Base-by-base conservation (phyloP, 2,329 filamentous ascomycete genomes). In the Pestalotiopsis sp. region DNA sequence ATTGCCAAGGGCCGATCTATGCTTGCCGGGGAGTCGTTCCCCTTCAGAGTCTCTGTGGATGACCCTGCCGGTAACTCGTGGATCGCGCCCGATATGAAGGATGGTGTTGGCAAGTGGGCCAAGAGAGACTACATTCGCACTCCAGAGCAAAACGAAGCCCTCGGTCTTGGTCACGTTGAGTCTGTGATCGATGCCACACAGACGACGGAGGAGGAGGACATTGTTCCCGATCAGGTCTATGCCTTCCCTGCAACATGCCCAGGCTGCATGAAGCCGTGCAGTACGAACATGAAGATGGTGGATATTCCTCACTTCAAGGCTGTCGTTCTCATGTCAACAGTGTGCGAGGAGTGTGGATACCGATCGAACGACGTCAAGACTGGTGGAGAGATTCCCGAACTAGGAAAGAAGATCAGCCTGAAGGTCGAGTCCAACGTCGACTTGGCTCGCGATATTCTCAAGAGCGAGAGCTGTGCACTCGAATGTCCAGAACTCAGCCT, bases 291-390 rank as follows among this genome's bases (percentile, higher is more conserved):
- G 94, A 97, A 98, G 85, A 97, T 97, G 91, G 94, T 98, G 68
- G 94, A 97, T 76, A 98, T 99, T 71, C 96, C 96, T 0, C 92
- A 97, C 83, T 99, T 99, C 85, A 97, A 98, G 83, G 93, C 98
- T 78, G 96, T 99, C 3, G 91, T 98, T 56, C 87, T 99, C 75
- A 98, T 97, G 93, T 95, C 91, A 74, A 98, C 95, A 2, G 91
- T 94, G 36, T 99, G 96, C 82, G 91, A 95, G 36, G 87, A 92
- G 80, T 99, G 96, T 79, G 95, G 95, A 69, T 97, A 98, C 84
- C 92, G 94, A 71, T 96, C 92, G 74, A 98, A 97, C 81, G 96
- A 99, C 80, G 94, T 99, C 78, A 98, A 98, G 87, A 98, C 96
- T 1, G 96, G 96, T 72, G 96, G 96, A 67, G 95, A 92, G 76